Conservation (phyloP, 192 early-diverging fungal genomes). For the Coemansia sp. region DNA sequence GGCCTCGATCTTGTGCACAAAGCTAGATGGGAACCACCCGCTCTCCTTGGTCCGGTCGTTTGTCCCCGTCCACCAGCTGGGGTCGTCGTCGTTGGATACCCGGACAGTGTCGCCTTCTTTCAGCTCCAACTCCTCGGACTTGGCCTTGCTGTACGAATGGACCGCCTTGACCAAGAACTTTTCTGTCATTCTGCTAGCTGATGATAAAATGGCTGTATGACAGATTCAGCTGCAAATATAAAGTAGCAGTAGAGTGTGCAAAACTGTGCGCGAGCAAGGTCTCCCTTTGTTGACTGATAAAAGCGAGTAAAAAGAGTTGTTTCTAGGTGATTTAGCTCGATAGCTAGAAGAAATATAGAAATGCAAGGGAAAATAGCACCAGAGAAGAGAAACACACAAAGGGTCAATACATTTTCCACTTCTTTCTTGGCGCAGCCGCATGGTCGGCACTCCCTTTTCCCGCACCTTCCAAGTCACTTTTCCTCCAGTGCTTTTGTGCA, state of each 20-base stretch:
- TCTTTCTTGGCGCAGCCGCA: not conserved
- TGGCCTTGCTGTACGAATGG: constrained; percentile 39
- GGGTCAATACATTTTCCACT: not conserved
- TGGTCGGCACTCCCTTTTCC: not conserved
- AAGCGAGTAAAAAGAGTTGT: not conserved
- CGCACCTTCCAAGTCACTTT: constrained; percentile 1
- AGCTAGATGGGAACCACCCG: constrained; percentile 54
- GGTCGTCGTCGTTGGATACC: constrained; percentile 38
- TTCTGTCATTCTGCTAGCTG: constrained; percentile 23
- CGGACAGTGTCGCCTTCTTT: constrained; percentile 34
- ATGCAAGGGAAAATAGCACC: constrained; percentile 11
- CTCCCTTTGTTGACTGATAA: not conserved
- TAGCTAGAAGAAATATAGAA: constrained; percentile 11
- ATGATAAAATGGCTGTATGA: not conserved
- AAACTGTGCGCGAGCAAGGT: too few species aligned
- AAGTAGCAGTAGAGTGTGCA: not conserved
- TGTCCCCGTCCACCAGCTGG: constrained; percentile 43
- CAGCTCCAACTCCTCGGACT: constrained; percentile 49
- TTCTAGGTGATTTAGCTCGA: not conserved
- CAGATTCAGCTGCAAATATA: not conserved
- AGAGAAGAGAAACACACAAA: constrained; percentile 6
- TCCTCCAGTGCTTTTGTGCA: constrained; percentile 2
- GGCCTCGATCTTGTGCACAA: constrained; percentile 29
- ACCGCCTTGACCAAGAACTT: constrained; percentile 41
- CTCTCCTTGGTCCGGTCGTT: constrained; percentile 33